A percentile compares a stretch with the other conserved stretches of the same genome.
Evolutionary conservation across 768 basidiomycete species (phyloP).

Genomic region (Amanita rimosa): DNA sequence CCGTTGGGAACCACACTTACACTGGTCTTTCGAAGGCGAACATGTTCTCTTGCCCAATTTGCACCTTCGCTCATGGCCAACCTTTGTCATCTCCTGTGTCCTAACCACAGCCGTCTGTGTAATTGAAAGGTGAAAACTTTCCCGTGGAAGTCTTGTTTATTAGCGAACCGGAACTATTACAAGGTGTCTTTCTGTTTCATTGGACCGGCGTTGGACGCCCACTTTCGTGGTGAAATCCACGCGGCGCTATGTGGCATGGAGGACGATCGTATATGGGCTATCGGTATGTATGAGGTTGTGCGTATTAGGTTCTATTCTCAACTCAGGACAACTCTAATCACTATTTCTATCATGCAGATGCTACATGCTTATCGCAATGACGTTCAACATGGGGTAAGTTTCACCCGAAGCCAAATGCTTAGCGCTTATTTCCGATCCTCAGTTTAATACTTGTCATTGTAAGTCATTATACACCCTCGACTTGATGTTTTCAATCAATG

Average conservation of each 20-base stretch:
- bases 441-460: constrained; percentile 44
- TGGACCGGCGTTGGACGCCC: constrained; percentile 41
- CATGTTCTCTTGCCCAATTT: constrained; percentile 28
- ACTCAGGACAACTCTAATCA: neutral
- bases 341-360: constrained; percentile 22
- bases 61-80: constrained; percentile 32
- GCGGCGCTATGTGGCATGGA: constrained; percentile 38
- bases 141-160: constrained; percentile 1
- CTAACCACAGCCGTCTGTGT: constrained; percentile 38
- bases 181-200: constrained; percentile 41
- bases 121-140: constrained; percentile 38
- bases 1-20: constrained; percentile 20
- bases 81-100: constrained; percentile 35
- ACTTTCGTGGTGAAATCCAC: constrained; percentile 27
- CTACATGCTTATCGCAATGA: constrained; percentile 70
- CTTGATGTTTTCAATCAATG: too few species aligned
- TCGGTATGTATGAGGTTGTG: constrained; percentile 55
- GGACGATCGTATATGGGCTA: constrained; percentile 40
- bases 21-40: constrained; percentile 29
- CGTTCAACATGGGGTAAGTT: constrained; percentile 60
- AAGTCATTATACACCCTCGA: constrained; percentile 10
- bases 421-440: neutral
- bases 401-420: too few species aligned
- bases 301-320: constrained; percentile 14
- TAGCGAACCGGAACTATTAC: neutral